Base-by-base conservation (phyloP, 768 basidiomycete genomes). In the Sporobolomyces phaffii region DNA sequence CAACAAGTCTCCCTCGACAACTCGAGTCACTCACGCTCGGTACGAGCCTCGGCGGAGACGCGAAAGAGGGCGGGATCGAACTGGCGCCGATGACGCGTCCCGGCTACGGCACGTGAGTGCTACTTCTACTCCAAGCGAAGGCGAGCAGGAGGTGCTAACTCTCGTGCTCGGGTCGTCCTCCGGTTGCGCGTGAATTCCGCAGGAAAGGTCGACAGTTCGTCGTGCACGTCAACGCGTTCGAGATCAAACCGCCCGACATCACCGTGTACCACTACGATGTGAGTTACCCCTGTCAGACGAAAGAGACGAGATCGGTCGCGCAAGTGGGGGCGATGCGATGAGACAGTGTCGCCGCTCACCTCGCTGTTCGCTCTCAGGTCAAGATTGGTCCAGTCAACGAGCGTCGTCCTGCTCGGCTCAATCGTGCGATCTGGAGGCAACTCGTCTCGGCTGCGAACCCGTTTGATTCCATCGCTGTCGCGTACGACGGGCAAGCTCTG, bases 251-350 rank as follows among this genome's bases (percentile, higher is more conserved):
- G 8, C 29, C 54, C n/a, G 47, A 56, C 33, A 31, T 38, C 40
- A 45, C 26, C 14, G 14, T 29, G 24, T 62, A 58, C 43, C 60
- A 67, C 26, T 62, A 58, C 65, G 65, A 67, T n/a, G 60, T 67
- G 24, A 38, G 65, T 50, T 24, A 20, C 24, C 14, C 20, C 10
- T n/a, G 10, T 50, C 28, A 43, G 1, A 10, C 18, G 17, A 36
- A n/a, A n/a, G n/a, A n/a, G n/a, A n/a, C n/a, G n/a, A n/a, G n/a
- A n/a, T n/a, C n/a, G n/a, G n/a, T n/a, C n/a, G n/a, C n/a, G n/a
- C n/a, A n/a, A n/a, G n/a, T n/a, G n/a, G 29, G 20, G 17, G 15
- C 10, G 3, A 38, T 0, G 5, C 1, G 10, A 14, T 20, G 31
- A 24, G 1, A 5, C 36, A 17, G 43, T n/a, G 11, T 10, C 11